Conservation (phyloP, 169 alveolate genomes). For the Plasmodium billcollinsi region DNA sequence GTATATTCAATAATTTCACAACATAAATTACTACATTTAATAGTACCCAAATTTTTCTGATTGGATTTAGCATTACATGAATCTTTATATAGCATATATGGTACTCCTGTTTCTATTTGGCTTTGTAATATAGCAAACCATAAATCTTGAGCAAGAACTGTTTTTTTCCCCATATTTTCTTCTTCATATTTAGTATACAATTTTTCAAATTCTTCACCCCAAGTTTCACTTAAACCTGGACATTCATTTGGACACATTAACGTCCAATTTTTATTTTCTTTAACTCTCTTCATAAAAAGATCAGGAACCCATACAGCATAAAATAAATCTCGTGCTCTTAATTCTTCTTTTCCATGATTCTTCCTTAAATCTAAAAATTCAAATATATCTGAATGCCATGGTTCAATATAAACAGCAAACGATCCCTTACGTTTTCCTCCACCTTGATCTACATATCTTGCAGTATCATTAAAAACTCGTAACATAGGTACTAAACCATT, state of each 20-base stretch:
- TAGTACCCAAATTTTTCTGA: conserved; percentile 98
- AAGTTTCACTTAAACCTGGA: conserved; percentile 94
- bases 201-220: conserved; percentile 97
- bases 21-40: conserved; percentile 96
- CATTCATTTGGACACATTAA: conserved; percentile 99
- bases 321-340: conserved; percentile 98
- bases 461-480: conserved; percentile 96
- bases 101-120: conserved; percentile 99
- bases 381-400: conserved; percentile 99
- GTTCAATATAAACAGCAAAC: conserved; percentile 98
- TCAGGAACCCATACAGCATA: conserved; percentile 99
- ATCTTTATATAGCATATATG: conserved; percentile 97
- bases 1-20: conserved; percentile 98
- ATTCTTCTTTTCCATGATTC: conserved; percentile 98
- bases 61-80: conserved; percentile 96
- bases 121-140: conserved; percentile 97
- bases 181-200: conserved; percentile 92
- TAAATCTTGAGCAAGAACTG: conserved; percentile 96
- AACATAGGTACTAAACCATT: conserved; percentile 99
- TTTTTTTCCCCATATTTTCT: conserved; percentile 94
- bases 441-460: conserved; percentile 96
- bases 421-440: conserved; percentile 99
- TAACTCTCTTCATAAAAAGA: conserved; percentile 98
- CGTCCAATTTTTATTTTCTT: conserved; percentile 95
- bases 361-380: conserved; percentile 96